Evolutionary conservation across 2,329 filamentous ascomycete genomes (phyloP).

Genomic region (Aspergillus arachidicola): DNA sequence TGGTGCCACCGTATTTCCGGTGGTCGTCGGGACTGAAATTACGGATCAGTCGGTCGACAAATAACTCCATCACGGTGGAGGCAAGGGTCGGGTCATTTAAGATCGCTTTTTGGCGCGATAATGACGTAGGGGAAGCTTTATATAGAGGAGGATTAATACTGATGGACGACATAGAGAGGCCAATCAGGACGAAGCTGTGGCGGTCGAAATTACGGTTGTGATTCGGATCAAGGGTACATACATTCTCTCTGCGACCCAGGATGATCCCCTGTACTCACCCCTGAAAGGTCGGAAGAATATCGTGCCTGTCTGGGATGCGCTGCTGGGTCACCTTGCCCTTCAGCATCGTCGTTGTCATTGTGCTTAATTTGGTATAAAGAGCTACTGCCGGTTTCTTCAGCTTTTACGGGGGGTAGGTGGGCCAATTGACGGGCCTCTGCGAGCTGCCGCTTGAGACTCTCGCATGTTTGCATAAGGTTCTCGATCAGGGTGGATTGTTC

Average conservation of each 20-base stretch:
- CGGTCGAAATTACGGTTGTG: neutral
- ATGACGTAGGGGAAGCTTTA: conserved; percentile 6
- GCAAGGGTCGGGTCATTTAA: conserved; percentile 21
- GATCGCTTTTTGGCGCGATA: conserved; percentile 13
- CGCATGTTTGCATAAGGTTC: conserved; percentile 25
- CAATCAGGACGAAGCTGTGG: neutral
- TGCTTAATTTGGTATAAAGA: neutral
- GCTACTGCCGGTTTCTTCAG: conserved; percentile 12
- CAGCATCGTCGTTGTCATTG: conserved; percentile 7
- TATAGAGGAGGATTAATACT: conserved; percentile 6
- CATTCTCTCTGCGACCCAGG: neutral
- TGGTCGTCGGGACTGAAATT: conserved; percentile 25
- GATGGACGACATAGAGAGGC: neutral
- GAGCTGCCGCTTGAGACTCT: conserved; percentile 24
- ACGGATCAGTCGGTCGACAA: conserved; percentile 27
- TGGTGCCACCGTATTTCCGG: conserved; percentile 20
- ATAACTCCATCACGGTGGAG: conserved; percentile 25
- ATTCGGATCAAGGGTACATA: neutral
- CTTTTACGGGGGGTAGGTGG: conserved; percentile 20
- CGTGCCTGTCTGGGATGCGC: neutral
- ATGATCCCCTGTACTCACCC: neutral
- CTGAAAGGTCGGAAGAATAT: neutral
- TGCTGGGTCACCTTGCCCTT: neutral
- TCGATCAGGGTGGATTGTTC: conserved; percentile 32
- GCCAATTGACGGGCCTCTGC: conserved; percentile 20